phyloP scores from a whole-genome alignment of 2,329 filamentous ascomycete genomes.

The Tolypocladium inflatum region DNA sequence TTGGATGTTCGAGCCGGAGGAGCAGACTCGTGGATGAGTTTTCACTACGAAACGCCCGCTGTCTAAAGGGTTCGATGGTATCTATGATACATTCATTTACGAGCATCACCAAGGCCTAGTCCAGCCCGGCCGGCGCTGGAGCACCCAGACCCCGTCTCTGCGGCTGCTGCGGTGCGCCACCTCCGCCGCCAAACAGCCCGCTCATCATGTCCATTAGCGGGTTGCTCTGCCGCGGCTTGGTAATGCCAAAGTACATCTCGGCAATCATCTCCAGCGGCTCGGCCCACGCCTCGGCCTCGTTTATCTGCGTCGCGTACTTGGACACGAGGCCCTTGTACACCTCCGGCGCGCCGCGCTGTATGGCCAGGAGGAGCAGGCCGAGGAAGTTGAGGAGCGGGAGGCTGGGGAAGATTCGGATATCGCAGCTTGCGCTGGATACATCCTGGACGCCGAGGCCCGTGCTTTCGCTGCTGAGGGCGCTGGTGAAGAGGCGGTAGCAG shows the following conservation, averaged over 20 bases:
- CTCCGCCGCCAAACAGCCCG: slow-evolving; percentile 76
- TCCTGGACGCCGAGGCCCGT: slow-evolving; percentile 63
- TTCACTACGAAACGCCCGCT: slow-evolving; percentile 14
- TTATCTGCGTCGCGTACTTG: slow-evolving; percentile 72
- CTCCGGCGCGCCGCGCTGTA: slow-evolving; percentile 70
- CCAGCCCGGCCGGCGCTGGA: slow-evolving; percentile 49
- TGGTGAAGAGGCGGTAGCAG: slow-evolving; percentile 57
- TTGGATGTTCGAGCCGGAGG: slow-evolving; percentile 82
- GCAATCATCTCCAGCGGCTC: slow-evolving; percentile 78
- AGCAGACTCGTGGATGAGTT: slow-evolving; percentile 29
- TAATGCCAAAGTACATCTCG: slow-evolving; percentile 94
- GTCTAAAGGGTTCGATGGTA: neutral
- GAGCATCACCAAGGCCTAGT: slow-evolving; percentile 25
- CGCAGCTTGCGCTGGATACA: slow-evolving; percentile 63
- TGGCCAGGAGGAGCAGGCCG: slow-evolving; percentile 69
- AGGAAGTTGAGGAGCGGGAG: slow-evolving; percentile 95
- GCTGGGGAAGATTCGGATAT: slow-evolving; percentile 76
- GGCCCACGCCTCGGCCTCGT: slow-evolving; percentile 69
- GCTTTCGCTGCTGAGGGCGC: slow-evolving; percentile 28
- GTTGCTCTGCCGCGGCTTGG: slow-evolving; percentile 80
- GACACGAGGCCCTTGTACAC: slow-evolving; percentile 72
- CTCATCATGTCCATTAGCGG: slow-evolving; percentile 98
- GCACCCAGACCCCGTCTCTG: slow-evolving; percentile 35
- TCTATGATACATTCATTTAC: slow-evolving; percentile 4
- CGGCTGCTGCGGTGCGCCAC: slow-evolving; percentile 30